Evolutionary conservation across 331 rosid species (phyloP).

Genomic region (Quercus tomentella): DNA sequence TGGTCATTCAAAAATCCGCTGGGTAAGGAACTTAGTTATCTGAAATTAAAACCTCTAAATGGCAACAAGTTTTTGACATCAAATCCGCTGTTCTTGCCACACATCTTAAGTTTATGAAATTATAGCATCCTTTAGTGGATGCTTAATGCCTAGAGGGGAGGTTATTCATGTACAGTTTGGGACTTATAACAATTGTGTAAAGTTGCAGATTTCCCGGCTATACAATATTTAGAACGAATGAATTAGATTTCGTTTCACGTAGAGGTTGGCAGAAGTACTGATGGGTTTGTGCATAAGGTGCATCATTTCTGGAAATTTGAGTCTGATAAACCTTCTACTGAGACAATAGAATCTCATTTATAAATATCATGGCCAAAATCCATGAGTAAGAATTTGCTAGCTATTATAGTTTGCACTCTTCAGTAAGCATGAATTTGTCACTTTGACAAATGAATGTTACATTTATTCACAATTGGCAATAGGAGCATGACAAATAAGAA

Average conservation of each 20-base stretch:
- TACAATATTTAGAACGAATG: not conserved
- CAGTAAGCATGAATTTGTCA: slow-evolving; percentile 6
- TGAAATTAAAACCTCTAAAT: not conserved
- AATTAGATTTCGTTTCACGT: not conserved
- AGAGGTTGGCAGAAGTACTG: not conserved
- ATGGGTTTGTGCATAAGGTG: not conserved
- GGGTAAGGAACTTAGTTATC: not conserved
- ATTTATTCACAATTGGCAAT: not conserved
- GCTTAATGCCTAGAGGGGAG: not conserved
- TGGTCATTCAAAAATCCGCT: not conserved
- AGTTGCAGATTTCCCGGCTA: not conserved
- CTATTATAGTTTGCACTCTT: not conserved
- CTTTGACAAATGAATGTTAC: slow-evolving; percentile 23
- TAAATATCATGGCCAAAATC: not conserved
- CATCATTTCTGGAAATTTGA: not conserved
- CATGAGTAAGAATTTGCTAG: not conserved
- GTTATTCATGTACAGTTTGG: not conserved
- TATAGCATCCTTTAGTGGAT: not conserved
- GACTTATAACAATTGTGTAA: not conserved
- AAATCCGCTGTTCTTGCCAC: not conserved
- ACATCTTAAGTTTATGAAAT: not conserved
- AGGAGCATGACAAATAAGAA: not conserved
- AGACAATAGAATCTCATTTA: not conserved
- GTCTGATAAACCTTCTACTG: not conserved
- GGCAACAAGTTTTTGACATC: not conserved